Evolutionary conservation across 1,284 basidiomycete species (phyloP).

Genomic region (Phellopilus nigrolimitatus): DNA sequence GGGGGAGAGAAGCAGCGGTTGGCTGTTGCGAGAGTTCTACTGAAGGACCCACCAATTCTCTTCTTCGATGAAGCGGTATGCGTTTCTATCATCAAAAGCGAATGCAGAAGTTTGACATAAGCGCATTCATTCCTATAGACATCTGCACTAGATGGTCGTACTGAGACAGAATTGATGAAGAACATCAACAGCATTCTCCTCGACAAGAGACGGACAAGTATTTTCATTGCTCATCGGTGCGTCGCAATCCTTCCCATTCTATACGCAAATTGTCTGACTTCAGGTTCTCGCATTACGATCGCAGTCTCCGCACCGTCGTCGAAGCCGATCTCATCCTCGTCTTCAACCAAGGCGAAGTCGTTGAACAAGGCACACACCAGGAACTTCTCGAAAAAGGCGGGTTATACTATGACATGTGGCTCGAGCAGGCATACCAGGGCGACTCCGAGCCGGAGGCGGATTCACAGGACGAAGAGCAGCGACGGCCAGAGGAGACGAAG

Average conservation of each 20-base stretch:
- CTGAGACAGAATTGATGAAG: slow-evolving; percentile 92
- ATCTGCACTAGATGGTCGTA: slow-evolving; percentile 90
- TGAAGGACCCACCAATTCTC: slow-evolving; percentile 92
- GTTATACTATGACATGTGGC: slow-evolving; percentile 84
- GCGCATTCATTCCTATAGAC: slow-evolving; percentile 48
- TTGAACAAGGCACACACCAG: slow-evolving; percentile 90
- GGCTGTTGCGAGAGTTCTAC: slow-evolving; percentile 86
- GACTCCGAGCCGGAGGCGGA: slow-evolving; percentile 19
- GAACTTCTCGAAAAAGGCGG: slow-evolving; percentile 70
- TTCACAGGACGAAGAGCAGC: background rate
- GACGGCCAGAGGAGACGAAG: background rate
- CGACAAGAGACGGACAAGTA: slow-evolving; percentile 79
- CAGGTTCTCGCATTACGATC: background rate
- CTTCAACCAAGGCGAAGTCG: slow-evolving; percentile 77
- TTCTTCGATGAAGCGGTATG: slow-evolving; percentile 97
- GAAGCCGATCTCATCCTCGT: slow-evolving; percentile 94
- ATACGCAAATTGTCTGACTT: background rate
- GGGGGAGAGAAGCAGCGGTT: slow-evolving; percentile 97
- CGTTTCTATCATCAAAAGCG: slow-evolving; percentile 10
- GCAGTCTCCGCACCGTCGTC: slow-evolving; percentile 81
- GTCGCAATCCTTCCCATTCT: slow-evolving; percentile 14
- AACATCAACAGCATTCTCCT: slow-evolving; percentile 84
- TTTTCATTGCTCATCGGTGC: slow-evolving; percentile 86
- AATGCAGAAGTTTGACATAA: background rate
- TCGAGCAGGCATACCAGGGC: slow-evolving; percentile 54